Percentiles rank a stretch among this genome's conserved stretches.
These are phyloP conservation scores for Microdochium bolleyi DNA, from an alignment of 2,329 filamentous ascomycete species.

Conservation along the genomic window DNA sequence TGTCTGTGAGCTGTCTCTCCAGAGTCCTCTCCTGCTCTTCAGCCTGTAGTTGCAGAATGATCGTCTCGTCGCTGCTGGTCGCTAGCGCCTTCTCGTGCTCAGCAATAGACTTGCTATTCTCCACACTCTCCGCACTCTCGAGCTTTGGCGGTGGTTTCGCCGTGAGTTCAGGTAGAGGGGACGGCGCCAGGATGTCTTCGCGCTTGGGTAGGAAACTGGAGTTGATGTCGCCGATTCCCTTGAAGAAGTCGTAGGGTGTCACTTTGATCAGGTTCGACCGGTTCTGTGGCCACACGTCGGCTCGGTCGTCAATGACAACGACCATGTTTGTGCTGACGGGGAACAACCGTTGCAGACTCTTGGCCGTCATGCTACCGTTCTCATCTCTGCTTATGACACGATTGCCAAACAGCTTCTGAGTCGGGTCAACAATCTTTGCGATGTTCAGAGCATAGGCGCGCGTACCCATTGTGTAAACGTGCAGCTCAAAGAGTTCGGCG, in stretches of 20 bases:
- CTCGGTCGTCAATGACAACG: slow-evolving; percentile 94
- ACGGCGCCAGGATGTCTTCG: slow-evolving; percentile 37
- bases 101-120: slow-evolving; percentile 1
- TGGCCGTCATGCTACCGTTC: slow-evolving; percentile 86
- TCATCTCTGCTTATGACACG: slow-evolving; percentile 95
- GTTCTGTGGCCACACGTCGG: slow-evolving; percentile 91
- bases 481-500: slow-evolving; percentile 79
- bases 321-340: slow-evolving; percentile 99
- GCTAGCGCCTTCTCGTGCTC: slow-evolving; percentile 10
- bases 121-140: not conserved
- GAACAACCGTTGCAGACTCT: slow-evolving; percentile 85
- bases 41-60: slow-evolving; percentile 63
- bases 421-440: slow-evolving; percentile 85
- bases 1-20: slow-evolving; percentile 80
- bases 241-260: slow-evolving; percentile 93
- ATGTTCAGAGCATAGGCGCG: slow-evolving; percentile 92
- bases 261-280: slow-evolving; percentile 91
- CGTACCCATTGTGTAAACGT: slow-evolving; percentile 99
- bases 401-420: slow-evolving; percentile 83
- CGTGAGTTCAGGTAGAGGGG: slow-evolving; percentile 8
- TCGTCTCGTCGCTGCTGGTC: slow-evolving; percentile 17
- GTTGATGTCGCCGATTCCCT: slow-evolving; percentile 97
- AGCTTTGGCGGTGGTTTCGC: slow-evolving; percentile 9
- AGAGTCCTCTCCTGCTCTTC: slow-evolving; percentile 82
- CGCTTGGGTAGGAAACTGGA: slow-evolving; percentile 89